These are phyloP conservation scores for Blastobotrys persicus DNA, from an alignment of 1,139 yeast species.

Conservation along the genomic window DNA sequence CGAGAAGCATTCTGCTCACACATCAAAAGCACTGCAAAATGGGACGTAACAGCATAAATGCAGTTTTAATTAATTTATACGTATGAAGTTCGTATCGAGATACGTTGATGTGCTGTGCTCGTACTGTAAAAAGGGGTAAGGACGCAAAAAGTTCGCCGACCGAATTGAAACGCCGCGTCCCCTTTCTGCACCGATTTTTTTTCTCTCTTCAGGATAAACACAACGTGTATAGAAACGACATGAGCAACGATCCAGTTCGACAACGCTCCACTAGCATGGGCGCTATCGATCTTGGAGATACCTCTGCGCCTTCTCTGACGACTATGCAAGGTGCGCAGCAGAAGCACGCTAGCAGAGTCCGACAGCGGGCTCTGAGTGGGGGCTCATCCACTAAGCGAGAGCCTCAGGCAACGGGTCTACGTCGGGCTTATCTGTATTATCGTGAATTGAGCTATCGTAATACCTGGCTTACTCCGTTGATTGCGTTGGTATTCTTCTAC, in stretches of 20 bases:
- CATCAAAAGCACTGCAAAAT: too few relatives aligned
- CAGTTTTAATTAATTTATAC: too few relatives aligned
- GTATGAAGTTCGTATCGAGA: too few relatives aligned
- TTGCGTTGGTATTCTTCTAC: slow-evolving; percentile 41
- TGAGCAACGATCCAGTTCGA: slow-evolving; percentile 5
- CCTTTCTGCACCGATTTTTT: background rate
- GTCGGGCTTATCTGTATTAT: slow-evolving; percentile 47
- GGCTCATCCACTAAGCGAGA: slow-evolving; percentile 25
- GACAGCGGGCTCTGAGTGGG: slow-evolving; percentile 38
- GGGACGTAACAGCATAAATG: too few relatives aligned
- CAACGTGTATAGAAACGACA: background rate
- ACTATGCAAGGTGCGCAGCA: slow-evolving; percentile 38
- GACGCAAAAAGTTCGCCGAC: too few relatives aligned
- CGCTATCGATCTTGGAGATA: slow-evolving; percentile 41
- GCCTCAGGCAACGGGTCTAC: slow-evolving; percentile 20
- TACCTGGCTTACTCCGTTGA: slow-evolving; percentile 74
- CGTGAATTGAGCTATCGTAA: slow-evolving; percentile 65
- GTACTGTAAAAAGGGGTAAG: too few relatives aligned
- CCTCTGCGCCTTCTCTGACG: slow-evolving; percentile 39
- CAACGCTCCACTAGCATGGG: slow-evolving; percentile 26
- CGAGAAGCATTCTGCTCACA: too few relatives aligned
- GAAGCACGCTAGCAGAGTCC: slow-evolving; percentile 33
- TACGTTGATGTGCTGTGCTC: too few relatives aligned
- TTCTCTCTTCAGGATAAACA: background rate
- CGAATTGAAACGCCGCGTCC: background rate